A percentile compares a stretch with the other conserved stretches of the same genome.
These are phyloP conservation scores for Solanum chaucha DNA, from an alignment of 257 asterid genomes.

Conservation along the genomic window DNA sequence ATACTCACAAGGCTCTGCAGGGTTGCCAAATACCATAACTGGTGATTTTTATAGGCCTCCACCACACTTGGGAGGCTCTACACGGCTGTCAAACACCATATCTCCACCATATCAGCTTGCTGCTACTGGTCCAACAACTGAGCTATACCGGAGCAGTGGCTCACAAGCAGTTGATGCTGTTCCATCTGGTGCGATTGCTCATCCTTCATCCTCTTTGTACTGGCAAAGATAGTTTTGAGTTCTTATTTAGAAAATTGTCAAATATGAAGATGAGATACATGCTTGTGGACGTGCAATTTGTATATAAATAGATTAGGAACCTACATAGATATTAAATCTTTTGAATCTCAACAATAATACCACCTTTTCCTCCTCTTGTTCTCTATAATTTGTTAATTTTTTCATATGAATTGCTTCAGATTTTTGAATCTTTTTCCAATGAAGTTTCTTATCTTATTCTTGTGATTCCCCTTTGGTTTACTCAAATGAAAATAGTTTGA, in stretches of 20 bases:
- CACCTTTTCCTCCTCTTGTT: background rate
- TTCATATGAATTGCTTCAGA: background rate
- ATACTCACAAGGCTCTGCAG: background rate
- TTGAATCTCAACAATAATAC: background rate
- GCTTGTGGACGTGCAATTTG: constrained; percentile 60
- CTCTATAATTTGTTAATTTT: background rate
- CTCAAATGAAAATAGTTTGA: background rate
- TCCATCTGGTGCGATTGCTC: background rate
- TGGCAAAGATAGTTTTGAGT: constrained; percentile 5
- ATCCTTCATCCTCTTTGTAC: background rate
- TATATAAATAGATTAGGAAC: constrained; percentile 36
- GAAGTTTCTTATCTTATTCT: background rate
- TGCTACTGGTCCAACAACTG: background rate
- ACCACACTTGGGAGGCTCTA: no score
- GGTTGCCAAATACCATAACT: background rate
- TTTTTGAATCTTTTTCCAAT: background rate
- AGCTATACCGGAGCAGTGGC: background rate
- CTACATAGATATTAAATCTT: background rate
- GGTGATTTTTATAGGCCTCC: no score
- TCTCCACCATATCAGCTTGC: background rate
- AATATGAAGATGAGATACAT: constrained; percentile 52
- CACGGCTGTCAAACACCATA: background rate
- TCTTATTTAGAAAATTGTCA: constrained; percentile 41
- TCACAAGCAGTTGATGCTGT: background rate
- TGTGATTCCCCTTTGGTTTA: background rate